Conservation (phyloP, 495 filamentous ascomycete species). For the Penicillium mononematosum region DNA sequence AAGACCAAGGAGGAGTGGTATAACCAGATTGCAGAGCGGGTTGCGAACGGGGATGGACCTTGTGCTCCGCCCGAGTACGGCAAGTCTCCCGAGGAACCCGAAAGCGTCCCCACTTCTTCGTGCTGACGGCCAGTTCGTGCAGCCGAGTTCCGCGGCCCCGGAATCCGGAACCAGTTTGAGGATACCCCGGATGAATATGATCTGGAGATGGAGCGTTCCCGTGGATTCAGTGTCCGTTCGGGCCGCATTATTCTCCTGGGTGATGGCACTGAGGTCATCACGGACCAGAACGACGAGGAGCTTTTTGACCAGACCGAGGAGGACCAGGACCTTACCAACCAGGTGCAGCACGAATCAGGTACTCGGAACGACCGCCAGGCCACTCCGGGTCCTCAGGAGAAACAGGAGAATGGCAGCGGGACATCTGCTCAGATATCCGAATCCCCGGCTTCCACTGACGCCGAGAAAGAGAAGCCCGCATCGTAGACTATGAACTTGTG, state of each 20-base stretch:
- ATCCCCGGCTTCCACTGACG: slow-evolving; percentile 48
- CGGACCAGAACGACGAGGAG: slow-evolving; percentile 81
- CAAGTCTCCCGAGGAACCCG: slow-evolving; percentile 63
- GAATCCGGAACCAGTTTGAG: slow-evolving; percentile 79
- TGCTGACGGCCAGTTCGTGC: slow-evolving; percentile 51
- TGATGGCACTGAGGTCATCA: slow-evolving; percentile 86
- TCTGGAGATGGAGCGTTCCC: slow-evolving; percentile 66
- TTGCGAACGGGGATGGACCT: slow-evolving; percentile 95
- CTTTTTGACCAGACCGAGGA: slow-evolving; percentile 87
- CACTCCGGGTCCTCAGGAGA: slow-evolving; percentile 54
- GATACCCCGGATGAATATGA: slow-evolving; percentile 93
- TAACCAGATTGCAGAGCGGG: slow-evolving; percentile 86
- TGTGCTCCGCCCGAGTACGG: slow-evolving; percentile 99
- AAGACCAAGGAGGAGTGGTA: slow-evolving; percentile 98
- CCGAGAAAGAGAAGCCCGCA: slow-evolving; percentile 34
- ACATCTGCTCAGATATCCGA: slow-evolving; percentile 43
- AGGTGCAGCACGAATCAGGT: slow-evolving; percentile 48
- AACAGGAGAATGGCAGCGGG: slow-evolving; percentile 26
- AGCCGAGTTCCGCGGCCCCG: slow-evolving; percentile 96
- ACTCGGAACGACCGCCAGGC: slow-evolving; percentile 53
- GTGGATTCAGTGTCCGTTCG: slow-evolving; percentile 61
- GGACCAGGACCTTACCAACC: slow-evolving; percentile 67
- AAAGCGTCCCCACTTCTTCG: slow-evolving; percentile 41
- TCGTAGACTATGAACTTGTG: slow-evolving; percentile 24
- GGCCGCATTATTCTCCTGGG: slow-evolving; percentile 91